A percentile compares a stretch with the other conserved stretches of the same genome.
These are phyloP conservation scores for Typha latifolia DNA, from an alignment of 176 grass and related monocot genomes.

Conservation along the genomic window DNA sequence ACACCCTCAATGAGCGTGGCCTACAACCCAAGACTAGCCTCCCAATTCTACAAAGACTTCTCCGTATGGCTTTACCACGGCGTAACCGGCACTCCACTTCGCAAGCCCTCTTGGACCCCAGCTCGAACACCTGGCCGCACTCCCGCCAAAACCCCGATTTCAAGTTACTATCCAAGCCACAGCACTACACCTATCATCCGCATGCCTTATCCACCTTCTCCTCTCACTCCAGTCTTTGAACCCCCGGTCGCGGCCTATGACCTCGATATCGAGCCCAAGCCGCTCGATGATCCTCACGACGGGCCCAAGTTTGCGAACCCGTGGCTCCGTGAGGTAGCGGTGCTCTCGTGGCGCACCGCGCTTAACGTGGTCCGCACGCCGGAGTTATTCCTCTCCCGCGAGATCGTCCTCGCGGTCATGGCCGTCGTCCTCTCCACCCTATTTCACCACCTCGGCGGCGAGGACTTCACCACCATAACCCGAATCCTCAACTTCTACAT, in stretches of 20 bases:
- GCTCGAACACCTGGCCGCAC: constrained; percentile 33
- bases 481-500: constrained; percentile 76
- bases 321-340: constrained; percentile 44
- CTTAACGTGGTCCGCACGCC: constrained; percentile 62
- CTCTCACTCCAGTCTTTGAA: constrained; percentile 27
- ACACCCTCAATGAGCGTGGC: constrained; percentile 23
- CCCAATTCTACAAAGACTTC: constrained; percentile 73
- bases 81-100: constrained; percentile 41
- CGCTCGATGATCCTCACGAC: constrained; percentile 26
- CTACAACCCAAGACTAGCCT: constrained; percentile 50
- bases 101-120: constrained; percentile 44
- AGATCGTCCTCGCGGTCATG: constrained; percentile 56
- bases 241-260: constrained; percentile 24
- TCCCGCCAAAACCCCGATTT: constrained; percentile 25
- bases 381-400: constrained; percentile 49
- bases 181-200: constrained; percentile 13
- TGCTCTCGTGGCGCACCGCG: constrained; percentile 51
- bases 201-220: constrained; percentile 22
- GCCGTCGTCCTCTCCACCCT: constrained; percentile 53
- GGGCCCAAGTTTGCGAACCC: constrained; percentile 59
- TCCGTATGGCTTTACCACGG: constrained; percentile 62
- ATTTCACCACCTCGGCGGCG: constrained; percentile 38
- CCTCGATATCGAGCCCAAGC: constrained; percentile 29
- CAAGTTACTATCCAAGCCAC: constrained; percentile 26
- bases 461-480: constrained; percentile 33